These are phyloP conservation scores for Lipomyces sp. DNA, from an alignment of 805 yeast species.

Conservation along the genomic window DNA sequence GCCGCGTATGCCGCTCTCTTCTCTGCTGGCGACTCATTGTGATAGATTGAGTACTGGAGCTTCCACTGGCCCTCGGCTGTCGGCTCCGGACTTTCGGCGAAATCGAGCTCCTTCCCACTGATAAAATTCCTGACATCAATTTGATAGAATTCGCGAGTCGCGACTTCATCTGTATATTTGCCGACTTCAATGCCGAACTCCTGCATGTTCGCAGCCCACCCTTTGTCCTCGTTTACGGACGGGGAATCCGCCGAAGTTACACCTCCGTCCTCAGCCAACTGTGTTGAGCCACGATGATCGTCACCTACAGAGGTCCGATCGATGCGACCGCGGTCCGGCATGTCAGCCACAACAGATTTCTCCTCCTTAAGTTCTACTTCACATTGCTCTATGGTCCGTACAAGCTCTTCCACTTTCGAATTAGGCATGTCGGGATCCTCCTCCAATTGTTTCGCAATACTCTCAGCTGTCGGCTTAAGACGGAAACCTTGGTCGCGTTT, in stretches of 20 bases:
- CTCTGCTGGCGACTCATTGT: not conserved
- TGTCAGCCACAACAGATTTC: not conserved
- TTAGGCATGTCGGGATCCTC: not conserved
- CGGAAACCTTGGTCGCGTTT: constrained; percentile 34
- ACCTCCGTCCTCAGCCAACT: not conserved
- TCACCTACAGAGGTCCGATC: not conserved
- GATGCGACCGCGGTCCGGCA: not conserved
- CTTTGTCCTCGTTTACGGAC: not conserved
- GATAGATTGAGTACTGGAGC: constrained; percentile 13
- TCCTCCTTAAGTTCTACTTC: not conserved
- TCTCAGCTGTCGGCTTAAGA: constrained; percentile 30
- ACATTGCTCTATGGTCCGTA: not conserved
- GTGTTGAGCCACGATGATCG: not conserved
- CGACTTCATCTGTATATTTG: not conserved
- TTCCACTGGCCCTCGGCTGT: constrained; percentile 15
- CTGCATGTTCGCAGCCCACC: not conserved
- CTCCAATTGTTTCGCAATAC: constrained; percentile 9
- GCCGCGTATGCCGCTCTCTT: not conserved
- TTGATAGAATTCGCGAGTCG: constrained; percentile 35
- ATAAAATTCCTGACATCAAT: constrained; percentile 24
- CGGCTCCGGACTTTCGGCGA: constrained; percentile 20
- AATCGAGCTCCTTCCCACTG: constrained; percentile 8
- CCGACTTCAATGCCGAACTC: constrained; percentile 1
- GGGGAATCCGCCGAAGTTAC: not conserved
- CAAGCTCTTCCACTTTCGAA: constrained; percentile 3